These are phyloP conservation scores for Triticum urartu DNA, from an alignment of 176 grass and related monocot species.

Conservation along the genomic window DNA sequence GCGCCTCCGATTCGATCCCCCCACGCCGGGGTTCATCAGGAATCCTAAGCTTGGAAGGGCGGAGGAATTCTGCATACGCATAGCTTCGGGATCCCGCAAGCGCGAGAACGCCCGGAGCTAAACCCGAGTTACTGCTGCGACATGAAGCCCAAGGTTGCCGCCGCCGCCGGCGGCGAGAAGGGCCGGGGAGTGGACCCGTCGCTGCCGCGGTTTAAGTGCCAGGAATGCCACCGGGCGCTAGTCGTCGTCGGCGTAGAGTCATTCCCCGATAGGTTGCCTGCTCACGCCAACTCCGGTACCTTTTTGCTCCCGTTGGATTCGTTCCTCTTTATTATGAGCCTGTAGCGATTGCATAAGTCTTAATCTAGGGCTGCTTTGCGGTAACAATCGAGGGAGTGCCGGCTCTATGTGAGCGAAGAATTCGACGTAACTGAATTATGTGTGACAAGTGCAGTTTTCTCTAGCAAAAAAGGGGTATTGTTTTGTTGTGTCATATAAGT, in stretches of 20 bases:
- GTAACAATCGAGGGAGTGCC: background rate
- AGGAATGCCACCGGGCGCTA: slow-evolving; percentile 67
- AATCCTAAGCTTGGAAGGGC: background rate
- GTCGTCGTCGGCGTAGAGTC: slow-evolving; percentile 70
- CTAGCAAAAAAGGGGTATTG: background rate
- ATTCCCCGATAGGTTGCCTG: slow-evolving; percentile 57
- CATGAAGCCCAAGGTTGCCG: slow-evolving; percentile 41
- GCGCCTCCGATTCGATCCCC: background rate
- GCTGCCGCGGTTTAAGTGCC: slow-evolving; percentile 65
- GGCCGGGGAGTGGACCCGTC: slow-evolving; percentile 40
- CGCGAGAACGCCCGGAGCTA: background rate
- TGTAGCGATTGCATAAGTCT: background rate
- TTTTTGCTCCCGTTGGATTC: slow-evolving; percentile 26
- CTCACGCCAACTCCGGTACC: slow-evolving; percentile 39
- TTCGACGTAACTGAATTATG: background rate
- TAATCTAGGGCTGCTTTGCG: background rate
- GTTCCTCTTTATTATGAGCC: background rate
- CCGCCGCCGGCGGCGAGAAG: slow-evolving; percentile 18
- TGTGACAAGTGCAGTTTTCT: slow-evolving; percentile 5
- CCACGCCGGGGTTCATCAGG: background rate
- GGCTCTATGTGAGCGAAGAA: background rate
- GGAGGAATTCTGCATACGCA: background rate
- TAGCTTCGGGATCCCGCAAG: background rate
- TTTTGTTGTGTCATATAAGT: background rate
- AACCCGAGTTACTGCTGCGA: background rate